These are phyloP conservation scores for Tricladium varicosporioides DNA, from an alignment of 2,329 filamentous ascomycete genomes.

Conservation along the genomic window DNA sequence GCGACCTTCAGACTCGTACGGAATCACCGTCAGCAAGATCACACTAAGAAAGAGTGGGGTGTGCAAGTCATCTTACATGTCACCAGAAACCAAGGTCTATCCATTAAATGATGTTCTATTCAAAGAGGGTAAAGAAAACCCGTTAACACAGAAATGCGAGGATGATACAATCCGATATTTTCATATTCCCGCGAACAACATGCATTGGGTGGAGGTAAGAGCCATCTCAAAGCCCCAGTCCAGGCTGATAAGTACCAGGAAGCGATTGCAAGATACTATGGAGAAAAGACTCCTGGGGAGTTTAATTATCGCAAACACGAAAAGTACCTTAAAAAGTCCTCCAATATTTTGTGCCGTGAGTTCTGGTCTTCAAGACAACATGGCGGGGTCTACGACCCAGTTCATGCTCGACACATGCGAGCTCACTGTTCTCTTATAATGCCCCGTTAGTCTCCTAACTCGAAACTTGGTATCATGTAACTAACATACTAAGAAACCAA, in stretches of 20 bases:
- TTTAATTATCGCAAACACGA: conserved; percentile 3
- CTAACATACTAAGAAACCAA: background rate
- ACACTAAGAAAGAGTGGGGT: background rate
- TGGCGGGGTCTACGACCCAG: conserved; percentile 4
- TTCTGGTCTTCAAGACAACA: conserved; percentile 9
- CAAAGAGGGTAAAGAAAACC: background rate
- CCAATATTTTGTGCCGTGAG: conserved; percentile 6
- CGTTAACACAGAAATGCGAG: background rate
- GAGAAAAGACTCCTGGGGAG: conserved; percentile 4
- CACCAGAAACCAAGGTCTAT: conserved; percentile 1
- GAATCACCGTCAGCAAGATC: conserved; percentile 6
- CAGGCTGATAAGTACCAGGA: background rate
- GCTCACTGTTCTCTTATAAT: conserved; percentile 8
- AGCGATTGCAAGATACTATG: conserved; percentile 8
- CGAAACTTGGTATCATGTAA: too few species aligned
- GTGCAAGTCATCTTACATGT: conserved; percentile 2
- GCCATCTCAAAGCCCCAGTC: background rate
- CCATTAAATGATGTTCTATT: background rate
- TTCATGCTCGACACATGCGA: conserved; percentile 10
- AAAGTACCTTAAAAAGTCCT: conserved; percentile 1
- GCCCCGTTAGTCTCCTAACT: background rate
- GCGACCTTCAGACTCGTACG: conserved; percentile 2
- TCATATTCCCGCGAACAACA: conserved; percentile 10
- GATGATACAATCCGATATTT: conserved; percentile 8
- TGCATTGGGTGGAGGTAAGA: conserved; percentile 13